Evolutionary conservation across 2,329 filamentous ascomycete genomes (phyloP), one percentile per base, ranked within the genome.

Genomic region (Verruconis gallopava): DNA sequence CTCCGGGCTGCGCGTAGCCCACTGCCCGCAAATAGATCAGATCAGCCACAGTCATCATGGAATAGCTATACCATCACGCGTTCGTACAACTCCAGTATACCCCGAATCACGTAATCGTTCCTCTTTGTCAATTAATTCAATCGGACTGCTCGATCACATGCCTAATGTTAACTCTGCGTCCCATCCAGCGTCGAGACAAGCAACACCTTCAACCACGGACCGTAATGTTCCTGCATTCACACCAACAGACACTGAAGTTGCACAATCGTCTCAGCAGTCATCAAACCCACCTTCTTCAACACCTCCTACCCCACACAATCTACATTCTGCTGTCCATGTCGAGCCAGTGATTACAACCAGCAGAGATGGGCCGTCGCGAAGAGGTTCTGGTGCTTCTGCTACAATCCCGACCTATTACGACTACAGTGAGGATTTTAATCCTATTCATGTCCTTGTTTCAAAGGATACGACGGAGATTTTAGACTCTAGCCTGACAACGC

Each of bases 271-370:
- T 12, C 53, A 56, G 4, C 60, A 61, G 12, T 67, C 64, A 1
- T 67, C 64, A 2, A 64, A 67, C 44, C 56, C 60, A 34, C 56
- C 61, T 25, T 62, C 59, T 1, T 58, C 60, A n/a, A 53, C 53
- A 4, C 64, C 64, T 14, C 57, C 61, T 18, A 68, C 65, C 5
- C 65, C 66, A 0, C 58, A 55, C 38, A 58, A 64, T 45, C 49
- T 53, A 12, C 53, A 50, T 13, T 53, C 57, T 6, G 53, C 62
- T 34, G 57, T 19, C n/a, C 17, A 22, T 15, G 33, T n/a, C 22
- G 21, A 43, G 18, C 41, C 41, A 30, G 18, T 37, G 3, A 40
- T 44, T 18, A 34, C 22, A 21, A 20, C 21, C 28, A 44, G n/a
- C 15, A 33, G 37, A n/a, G 12, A n/a, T 13, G 22, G 28, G 20